Evolutionary conservation across 192 early-diverging fungal genomes (phyloP).

Genomic region (Coemansia sp.): DNA sequence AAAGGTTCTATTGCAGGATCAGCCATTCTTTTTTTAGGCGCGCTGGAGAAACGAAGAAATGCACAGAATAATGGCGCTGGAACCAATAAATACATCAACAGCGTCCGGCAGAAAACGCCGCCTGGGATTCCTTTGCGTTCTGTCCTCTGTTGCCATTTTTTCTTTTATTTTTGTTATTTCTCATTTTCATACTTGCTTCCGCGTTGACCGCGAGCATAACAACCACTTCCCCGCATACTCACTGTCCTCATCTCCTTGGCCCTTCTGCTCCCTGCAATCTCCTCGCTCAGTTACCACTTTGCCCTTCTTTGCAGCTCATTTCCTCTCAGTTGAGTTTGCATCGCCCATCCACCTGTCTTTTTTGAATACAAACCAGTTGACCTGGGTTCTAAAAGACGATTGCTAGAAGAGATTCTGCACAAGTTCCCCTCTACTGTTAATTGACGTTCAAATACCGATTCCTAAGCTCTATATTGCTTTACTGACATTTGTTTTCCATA

Average conservation of each 20-base stretch:
- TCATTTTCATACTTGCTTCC: constrained; percentile 37
- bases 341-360: neutral
- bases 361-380: constrained; percentile 1
- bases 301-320: neutral
- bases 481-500: neutral
- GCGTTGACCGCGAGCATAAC: constrained; percentile 56
- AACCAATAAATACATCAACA: constrained; percentile 8
- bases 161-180: constrained; percentile 10
- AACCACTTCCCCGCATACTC: neutral
- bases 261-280: constrained; percentile 7
- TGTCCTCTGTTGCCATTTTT: constrained; percentile 15
- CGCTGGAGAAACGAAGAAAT: neutral
- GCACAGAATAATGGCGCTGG: constrained; percentile 3
- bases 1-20: neutral
- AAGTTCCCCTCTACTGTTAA: neutral
- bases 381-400: constrained; percentile 1
- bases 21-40: constrained; percentile 9
- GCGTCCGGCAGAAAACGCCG: neutral
- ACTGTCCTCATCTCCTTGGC: neutral
- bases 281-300: neutral
- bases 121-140: constrained; percentile 17
- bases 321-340: neutral
- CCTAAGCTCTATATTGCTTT: constrained; percentile 3
- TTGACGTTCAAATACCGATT: neutral
- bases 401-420: neutral